phyloP scores from a whole-genome alignment of 139 green algal genomes.

The Deuterostichococcus epilithicus region DNA sequence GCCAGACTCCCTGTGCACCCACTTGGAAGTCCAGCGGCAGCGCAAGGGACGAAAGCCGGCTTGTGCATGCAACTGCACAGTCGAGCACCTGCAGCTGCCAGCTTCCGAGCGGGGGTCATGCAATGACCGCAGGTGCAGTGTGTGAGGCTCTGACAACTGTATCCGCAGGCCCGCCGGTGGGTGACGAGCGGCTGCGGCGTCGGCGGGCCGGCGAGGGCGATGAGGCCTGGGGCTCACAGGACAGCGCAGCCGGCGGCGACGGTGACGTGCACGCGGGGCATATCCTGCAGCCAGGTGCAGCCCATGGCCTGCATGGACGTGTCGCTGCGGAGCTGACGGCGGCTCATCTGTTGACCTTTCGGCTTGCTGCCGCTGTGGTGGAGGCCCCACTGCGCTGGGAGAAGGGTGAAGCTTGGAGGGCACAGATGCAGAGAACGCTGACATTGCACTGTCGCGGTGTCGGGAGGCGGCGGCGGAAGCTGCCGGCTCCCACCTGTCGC shows the following conservation, averaged over 20 bases:
- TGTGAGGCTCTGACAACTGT: background rate
- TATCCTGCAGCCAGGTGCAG: conserved; percentile 22
- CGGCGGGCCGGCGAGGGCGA: conserved; percentile 7
- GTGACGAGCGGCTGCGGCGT: conserved; percentile 16
- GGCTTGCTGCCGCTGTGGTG: no score
- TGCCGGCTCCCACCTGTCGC: no score
- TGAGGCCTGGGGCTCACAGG: background rate
- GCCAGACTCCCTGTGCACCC: no score
- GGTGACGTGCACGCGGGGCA: background rate
- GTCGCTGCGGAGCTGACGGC: no score
- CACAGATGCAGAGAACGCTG: no score
- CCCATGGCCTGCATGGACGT: conserved; percentile 31
- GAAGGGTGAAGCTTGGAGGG: no score
- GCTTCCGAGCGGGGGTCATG: no score
- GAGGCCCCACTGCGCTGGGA: no score
- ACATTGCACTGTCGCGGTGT: no score
- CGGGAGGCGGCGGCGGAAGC: no score
- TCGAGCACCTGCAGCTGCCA: background rate
- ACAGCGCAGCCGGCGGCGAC: background rate
- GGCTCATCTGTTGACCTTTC: no score
- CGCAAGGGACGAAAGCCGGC: background rate
- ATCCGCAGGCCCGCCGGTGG: background rate
- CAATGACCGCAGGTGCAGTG: background rate
- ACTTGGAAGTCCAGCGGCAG: no score
- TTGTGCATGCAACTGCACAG: background rate